Base-by-base conservation (phyloP, 768 basidiomycete species). In the Hygrophorus russula region DNA sequence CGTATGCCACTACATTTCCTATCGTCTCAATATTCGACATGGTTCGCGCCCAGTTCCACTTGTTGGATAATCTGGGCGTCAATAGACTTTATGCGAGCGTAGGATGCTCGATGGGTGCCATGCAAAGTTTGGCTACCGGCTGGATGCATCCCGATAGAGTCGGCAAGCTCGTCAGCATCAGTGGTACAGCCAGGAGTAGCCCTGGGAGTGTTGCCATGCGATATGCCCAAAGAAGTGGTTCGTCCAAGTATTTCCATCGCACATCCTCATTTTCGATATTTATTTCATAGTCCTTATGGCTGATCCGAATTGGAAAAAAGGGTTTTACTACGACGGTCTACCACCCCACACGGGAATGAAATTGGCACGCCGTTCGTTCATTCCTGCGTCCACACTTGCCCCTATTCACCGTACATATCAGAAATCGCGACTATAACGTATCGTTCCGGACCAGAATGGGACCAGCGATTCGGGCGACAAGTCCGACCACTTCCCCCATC, bases 391-490 rank as follows among this genome's bases (percentile, higher is more conserved):
- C 13, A 34, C 2, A 30, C 36, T 28, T 24, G 36, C 39, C 44
- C 13, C 39, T 40, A 41, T 17, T 35, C 45, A 18, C 37, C 20
- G 43, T 10, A 37, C 2, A 36, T 24, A 43, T 9, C 57, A 97
- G 93, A 99, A 66, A 98, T 99, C 51, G 96, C 96, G 9, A 99
- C 96, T 2, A 96, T 99, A 56, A 98, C 96, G 0, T 99, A 99
- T 61, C 82, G 96, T 30, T 98, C 96, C 10, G 96, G 96, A 1
- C 96, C 96, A 5, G 96, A 99, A 62, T 99, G 96, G 96, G 96
- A 99, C 63, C 73, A 83, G 51, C 84, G 96, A n/a, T 99, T 99
- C 56, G 92, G 87, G 0, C 81, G 94, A 36, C 76, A 82, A 52
- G 43, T 89, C 33, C 71, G 74, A 15, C 43, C 63, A 18, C 50